These are phyloP conservation scores for Globisporangium nagaii DNA, from an alignment of 352 stramenopile species.

Conservation along the genomic window DNA sequence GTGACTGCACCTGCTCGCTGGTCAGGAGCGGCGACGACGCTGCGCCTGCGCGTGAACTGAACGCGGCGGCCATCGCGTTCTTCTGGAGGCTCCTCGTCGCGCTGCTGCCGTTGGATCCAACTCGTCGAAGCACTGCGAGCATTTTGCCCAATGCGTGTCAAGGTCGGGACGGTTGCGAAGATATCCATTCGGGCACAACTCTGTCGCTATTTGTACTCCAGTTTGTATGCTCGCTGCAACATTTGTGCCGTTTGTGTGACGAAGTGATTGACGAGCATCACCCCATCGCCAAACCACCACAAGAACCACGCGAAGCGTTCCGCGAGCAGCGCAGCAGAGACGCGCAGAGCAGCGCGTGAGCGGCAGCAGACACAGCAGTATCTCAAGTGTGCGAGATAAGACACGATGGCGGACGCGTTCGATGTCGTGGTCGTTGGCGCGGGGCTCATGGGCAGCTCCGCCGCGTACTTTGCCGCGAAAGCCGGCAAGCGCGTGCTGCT, in stretches of 20 bases:
- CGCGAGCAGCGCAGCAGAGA: no score
- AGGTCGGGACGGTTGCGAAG: no score
- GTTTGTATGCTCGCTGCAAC: no score
- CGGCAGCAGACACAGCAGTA: neutral
- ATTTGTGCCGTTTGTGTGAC: no score
- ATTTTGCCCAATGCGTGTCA: no score
- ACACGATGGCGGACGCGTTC: conserved; percentile 7
- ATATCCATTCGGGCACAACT: no score
- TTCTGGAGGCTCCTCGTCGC: neutral
- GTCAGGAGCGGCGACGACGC: conserved; percentile 32
- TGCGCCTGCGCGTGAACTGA: conserved; percentile 5
- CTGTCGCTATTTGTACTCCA: no score
- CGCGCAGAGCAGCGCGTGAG: neutral
- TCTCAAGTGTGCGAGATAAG: no score
- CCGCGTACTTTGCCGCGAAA: conserved; percentile 46
- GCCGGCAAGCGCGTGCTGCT: conserved; percentile 46
- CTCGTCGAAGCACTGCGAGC: conserved; percentile 1
- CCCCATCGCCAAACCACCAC: no score
- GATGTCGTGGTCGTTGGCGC: conserved; percentile 56
- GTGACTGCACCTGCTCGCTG: no score
- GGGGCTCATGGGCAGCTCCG: conserved; percentile 62
- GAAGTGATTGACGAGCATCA: no score
- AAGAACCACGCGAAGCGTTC: no score
- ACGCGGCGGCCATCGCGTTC: neutral
- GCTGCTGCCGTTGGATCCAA: neutral